Evolutionary conservation across 257 asterid species (phyloP).

Genomic region (Solanum etuberosum): DNA sequence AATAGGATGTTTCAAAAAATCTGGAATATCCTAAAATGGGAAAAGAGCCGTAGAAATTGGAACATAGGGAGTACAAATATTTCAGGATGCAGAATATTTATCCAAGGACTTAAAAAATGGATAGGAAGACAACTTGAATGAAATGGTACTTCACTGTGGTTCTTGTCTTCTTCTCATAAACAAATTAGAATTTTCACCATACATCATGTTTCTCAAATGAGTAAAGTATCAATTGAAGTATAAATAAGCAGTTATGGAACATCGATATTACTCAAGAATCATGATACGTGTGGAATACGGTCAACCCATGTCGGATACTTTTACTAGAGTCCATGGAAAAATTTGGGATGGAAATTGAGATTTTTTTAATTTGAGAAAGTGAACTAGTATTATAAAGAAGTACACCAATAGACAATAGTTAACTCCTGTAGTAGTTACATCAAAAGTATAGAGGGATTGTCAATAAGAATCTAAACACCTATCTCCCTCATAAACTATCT

Average conservation of each 20-base stretch:
- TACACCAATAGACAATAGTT: not conserved
- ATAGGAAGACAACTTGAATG: not conserved
- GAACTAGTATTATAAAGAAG: not conserved
- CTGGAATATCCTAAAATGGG: not conserved
- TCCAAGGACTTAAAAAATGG: not conserved
- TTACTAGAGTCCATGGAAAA: not conserved
- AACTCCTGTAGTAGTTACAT: not conserved
- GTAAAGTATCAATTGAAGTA: not conserved
- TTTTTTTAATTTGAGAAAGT: not conserved
- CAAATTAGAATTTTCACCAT: not conserved
- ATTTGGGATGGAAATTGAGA: not conserved
- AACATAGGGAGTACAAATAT: not conserved
- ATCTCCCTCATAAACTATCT: not conserved
- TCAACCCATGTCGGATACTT: not conserved
- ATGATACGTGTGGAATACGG: not conserved
- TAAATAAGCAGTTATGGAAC: not conserved
- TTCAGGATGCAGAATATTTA: not conserved
- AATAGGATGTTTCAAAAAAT: not conserved
- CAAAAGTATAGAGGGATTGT: not conserved
- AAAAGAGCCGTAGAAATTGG: not conserved
- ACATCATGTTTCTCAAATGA: not conserved
- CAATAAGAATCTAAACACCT: not conserved
- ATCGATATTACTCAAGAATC: not conserved
- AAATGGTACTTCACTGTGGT: not conserved
- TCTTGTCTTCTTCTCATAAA: not conserved